Percentiles rank a stretch among this genome's conserved stretches.
These are phyloP conservation scores for Aethionema arabicum DNA, from an alignment of 345 rosid genomes.

Conservation along the genomic window DNA sequence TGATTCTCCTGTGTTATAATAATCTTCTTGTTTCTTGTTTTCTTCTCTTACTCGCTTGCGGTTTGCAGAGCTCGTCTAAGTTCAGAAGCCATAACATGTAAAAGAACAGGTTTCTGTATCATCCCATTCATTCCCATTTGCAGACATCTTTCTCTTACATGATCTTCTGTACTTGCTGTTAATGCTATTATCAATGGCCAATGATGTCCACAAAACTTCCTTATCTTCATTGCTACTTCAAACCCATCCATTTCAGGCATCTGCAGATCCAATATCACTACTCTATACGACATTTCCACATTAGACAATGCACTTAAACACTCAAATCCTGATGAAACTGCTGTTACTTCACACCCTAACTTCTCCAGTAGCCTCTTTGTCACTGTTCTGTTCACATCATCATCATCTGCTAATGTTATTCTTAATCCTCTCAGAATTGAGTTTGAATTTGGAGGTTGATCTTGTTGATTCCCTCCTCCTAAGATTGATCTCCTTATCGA, in stretches of 20 bases:
- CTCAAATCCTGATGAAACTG: slow-evolving; percentile 86
- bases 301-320: slow-evolving; percentile 66
- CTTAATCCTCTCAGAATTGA: slow-evolving; percentile 67
- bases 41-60: slow-evolving; percentile 48
- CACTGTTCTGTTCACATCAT: slow-evolving; percentile 68
- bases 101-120: slow-evolving; percentile 82
- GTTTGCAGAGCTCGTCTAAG: slow-evolving; percentile 67
- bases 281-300: slow-evolving; percentile 54
- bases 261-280: slow-evolving; percentile 79
- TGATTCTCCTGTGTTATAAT: too few relatives aligned
- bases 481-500: slow-evolving; percentile 46
- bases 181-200: slow-evolving; percentile 88
- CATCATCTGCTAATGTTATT: slow-evolving; percentile 70
- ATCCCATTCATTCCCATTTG: slow-evolving; percentile 86
- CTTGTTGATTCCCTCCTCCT: slow-evolving; percentile 40
- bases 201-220: slow-evolving; percentile 67
- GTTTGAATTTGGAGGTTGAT: slow-evolving; percentile 49
- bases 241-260: slow-evolving; percentile 95
- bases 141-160: slow-evolving; percentile 67
- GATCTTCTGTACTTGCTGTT: slow-evolving; percentile 86
- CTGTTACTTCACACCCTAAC: slow-evolving; percentile 80
- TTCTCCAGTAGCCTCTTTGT: slow-evolving; percentile 79
- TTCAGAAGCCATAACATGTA: slow-evolving; percentile 78
- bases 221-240: slow-evolving; percentile 81
- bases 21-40: not conserved